Percentiles rank a stretch among this genome's conserved stretches.
Conservation (phyloP, 176 grass and related monocot genomes). For the Eleusine indica region DNA sequence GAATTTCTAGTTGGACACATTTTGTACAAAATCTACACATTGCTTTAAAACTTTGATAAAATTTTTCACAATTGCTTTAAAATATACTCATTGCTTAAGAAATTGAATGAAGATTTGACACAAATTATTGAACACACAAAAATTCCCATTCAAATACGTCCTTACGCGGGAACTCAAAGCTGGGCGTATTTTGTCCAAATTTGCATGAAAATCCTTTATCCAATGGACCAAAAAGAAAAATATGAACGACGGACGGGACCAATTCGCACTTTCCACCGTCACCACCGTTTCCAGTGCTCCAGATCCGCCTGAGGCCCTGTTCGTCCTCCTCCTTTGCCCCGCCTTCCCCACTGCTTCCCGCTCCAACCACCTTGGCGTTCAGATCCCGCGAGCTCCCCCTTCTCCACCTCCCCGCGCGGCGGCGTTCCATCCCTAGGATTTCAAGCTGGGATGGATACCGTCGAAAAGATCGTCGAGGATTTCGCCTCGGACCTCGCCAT, state of each 20-base stretch:
- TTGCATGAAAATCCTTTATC: not conserved
- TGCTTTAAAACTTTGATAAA: not conserved
- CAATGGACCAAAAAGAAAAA: not conserved
- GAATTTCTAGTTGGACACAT: not conserved
- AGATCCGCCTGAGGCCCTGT: slow-evolving; percentile 51
- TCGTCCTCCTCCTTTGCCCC: slow-evolving; percentile 37
- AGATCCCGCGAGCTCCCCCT: slow-evolving; percentile 49
- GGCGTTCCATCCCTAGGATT: slow-evolving; percentile 22
- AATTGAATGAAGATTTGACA: too few species aligned
- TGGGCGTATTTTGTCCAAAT: not conserved
- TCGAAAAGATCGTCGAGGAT: slow-evolving; percentile 64
- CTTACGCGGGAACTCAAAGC: not conserved
- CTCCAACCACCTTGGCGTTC: slow-evolving; percentile 40
- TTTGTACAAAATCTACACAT: not conserved
- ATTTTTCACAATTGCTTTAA: too few species aligned
- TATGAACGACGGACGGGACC: not conserved
- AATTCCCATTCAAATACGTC: too few species aligned
- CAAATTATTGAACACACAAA: too few species aligned
- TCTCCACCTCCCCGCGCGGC: slow-evolving; percentile 3
- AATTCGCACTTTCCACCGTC: slow-evolving; percentile 29
- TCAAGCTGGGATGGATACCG: slow-evolving; percentile 42
- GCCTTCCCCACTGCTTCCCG: slow-evolving; percentile 31
- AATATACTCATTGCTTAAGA: not conserved
- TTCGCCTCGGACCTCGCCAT: slow-evolving; percentile 63
- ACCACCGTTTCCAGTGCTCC: slow-evolving; percentile 30